Conservation (phyloP, 495 filamentous ascomycete genomes). For the Annulohypoxylon nitens region DNA sequence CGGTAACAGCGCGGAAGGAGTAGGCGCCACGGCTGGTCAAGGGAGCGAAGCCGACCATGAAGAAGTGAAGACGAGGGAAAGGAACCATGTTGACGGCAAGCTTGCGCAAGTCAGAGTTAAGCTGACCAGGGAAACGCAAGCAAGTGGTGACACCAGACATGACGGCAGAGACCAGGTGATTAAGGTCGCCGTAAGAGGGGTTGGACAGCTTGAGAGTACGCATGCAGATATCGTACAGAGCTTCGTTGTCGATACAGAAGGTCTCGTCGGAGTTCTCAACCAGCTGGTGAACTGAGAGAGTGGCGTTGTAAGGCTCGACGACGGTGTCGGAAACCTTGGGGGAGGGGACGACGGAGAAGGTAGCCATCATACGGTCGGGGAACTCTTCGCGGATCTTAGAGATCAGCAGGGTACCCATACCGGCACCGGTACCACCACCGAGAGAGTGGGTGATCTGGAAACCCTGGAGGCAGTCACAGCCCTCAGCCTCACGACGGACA, state of each 20-base stretch:
- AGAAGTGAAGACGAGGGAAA: conserved; percentile 99
- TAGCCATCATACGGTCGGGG: conserved; percentile 99
- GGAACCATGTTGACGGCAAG: conserved; percentile 99
- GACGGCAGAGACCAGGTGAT: conserved; percentile 99
- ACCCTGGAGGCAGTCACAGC: conserved; percentile 99
- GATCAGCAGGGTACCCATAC: conserved; percentile 99
- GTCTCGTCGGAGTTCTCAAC: conserved; percentile 99
- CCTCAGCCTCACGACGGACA: conserved; percentile 98
- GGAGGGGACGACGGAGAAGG: conserved; percentile 99
- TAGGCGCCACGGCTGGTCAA: conserved; percentile 94
- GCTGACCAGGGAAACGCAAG: conserved; percentile 98
- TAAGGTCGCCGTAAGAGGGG: conserved; percentile 98
- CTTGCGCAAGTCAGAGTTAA: conserved; percentile 99
- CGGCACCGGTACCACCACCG: conserved; percentile 99
- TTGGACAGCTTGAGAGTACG: conserved; percentile 98
- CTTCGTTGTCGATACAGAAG: conserved; percentile 99
- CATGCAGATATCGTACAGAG: conserved; percentile 99
- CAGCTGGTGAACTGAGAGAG: conserved; percentile 98
- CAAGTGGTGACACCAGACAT: conserved; percentile 99
- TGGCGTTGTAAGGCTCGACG: conserved; percentile 99
- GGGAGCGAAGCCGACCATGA: conserved; percentile 99
- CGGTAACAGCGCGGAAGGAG: conserved; percentile 96
- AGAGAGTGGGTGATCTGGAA: conserved; percentile 99
- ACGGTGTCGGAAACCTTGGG: conserved; percentile 99
- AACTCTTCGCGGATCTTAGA: conserved; percentile 99